Percentiles rank a stretch among this genome's conserved stretches.
Evolutionary conservation across 768 basidiomycete species (phyloP).

Genomic region (Lactifluus subvellereus): DNA sequence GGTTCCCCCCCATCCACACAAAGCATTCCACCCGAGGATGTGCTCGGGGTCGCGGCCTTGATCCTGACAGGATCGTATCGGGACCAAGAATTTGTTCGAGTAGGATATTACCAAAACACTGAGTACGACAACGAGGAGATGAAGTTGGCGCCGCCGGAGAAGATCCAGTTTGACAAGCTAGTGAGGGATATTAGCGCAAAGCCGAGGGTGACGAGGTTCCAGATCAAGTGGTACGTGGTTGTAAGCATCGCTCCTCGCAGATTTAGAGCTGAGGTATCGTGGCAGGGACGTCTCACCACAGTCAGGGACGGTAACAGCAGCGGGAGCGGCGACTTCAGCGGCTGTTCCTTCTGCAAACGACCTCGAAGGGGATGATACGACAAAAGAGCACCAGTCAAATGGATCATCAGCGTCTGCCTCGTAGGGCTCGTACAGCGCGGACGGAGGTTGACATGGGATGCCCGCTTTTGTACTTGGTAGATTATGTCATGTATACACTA

Average conservation of each 20-base stretch:
- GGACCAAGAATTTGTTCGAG: slow-evolving; percentile 98
- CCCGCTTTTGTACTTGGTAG: background rate
- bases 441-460: no score
- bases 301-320: slow-evolving; percentile 35
- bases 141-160: slow-evolving; percentile 63
- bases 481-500: no score
- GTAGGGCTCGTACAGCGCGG: background rate
- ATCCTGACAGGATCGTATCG: slow-evolving; percentile 95
- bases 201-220: slow-evolving; percentile 89
- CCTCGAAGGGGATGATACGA: slow-evolving; percentile 36
- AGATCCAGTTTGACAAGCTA: slow-evolving; percentile 70
- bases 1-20: slow-evolving; percentile 77
- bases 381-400: slow-evolving; percentile 13
- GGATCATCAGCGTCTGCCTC: slow-evolving; percentile 6
- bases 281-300: slow-evolving; percentile 37
- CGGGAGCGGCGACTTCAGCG: slow-evolving; percentile 65
- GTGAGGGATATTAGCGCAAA: slow-evolving; percentile 87
- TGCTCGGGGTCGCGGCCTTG: slow-evolving; percentile 93
- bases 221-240: slow-evolving; percentile 70
- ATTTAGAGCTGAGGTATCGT: slow-evolving; percentile 1
- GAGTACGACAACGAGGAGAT: slow-evolving; percentile 96
- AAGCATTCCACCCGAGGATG: slow-evolving; percentile 83
- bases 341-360: slow-evolving; percentile 71
- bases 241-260: background rate
- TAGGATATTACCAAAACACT: slow-evolving; percentile 98